Conservation (phyloP, 371 early-diverging fungal genomes). For the Mortierella sp. region DNA sequence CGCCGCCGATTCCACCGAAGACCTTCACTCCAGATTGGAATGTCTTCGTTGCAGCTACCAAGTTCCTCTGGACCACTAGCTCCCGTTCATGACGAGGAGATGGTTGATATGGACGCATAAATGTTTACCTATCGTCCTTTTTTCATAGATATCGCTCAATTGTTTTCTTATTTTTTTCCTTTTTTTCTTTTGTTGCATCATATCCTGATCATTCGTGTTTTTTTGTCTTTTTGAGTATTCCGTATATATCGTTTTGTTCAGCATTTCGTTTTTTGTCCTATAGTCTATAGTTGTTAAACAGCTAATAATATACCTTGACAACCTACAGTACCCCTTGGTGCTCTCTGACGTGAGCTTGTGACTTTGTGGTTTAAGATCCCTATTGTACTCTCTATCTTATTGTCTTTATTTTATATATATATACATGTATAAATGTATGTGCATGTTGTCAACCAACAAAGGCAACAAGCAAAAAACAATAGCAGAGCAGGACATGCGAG, state of each 20-base stretch:
- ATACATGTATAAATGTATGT: too few relatives aligned
- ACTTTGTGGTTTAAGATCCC: background rate
- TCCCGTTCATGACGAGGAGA: constrained; percentile 11
- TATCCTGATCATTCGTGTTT: background rate
- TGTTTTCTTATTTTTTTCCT: background rate
- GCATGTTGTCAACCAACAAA: too few relatives aligned
- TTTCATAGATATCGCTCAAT: background rate
- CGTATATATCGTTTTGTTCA: background rate
- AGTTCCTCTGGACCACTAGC: background rate
- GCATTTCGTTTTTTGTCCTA: background rate
- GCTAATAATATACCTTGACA: background rate
- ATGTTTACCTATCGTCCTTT: background rate
- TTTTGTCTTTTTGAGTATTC: background rate
- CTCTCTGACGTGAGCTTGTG: background rate
- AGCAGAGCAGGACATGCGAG: too few relatives aligned
- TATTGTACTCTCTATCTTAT: too few relatives aligned
- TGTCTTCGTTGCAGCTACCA: constrained; percentile 2
- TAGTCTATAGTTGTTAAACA: background rate
- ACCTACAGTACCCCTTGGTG: too few relatives aligned
- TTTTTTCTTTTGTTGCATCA: background rate
- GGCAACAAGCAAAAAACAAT: too few relatives aligned
- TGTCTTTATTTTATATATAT: too few relatives aligned
- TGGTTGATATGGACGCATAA: constrained; percentile 10
- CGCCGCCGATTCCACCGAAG: constrained; percentile 14
- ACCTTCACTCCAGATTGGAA: constrained; percentile 16